Evolutionary conservation across 2,329 filamentous ascomycete species (phyloP), one percentile per base, ranked within the genome.

Genomic region (Monosporascus sp.): DNA sequence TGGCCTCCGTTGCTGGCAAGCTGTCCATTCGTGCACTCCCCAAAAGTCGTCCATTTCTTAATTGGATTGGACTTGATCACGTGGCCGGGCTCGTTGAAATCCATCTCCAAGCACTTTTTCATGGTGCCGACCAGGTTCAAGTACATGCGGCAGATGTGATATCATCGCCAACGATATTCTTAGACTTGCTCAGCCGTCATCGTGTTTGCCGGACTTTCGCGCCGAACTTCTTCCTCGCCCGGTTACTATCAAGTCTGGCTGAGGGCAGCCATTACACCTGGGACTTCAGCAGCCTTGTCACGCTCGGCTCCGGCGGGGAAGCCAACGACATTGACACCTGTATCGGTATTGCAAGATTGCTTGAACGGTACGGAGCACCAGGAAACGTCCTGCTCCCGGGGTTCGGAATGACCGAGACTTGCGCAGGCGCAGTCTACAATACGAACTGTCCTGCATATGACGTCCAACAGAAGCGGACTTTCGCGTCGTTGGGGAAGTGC

Each of bases 401-500:
- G 0, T 79, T 74, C 41, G 74, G 77, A 8, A 76, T 79, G 75
- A 80, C 77, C 0, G 78, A 81, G 64, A 81, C 77, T 0, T 81
- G 77, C 56, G 77, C 76, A 0, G 77, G 77, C 0, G 57, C 66
- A 3, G 77, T 79, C 20, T 79, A 68, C 65, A 74, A 72, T 31
- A 36, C 57, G 0, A 50, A 67, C 1, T 77, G 71, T 49, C 77
- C 78, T 0, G 38, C 49, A 0, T 72, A 71, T 50, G 77, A 79
- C 50, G 20, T 70, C 0, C 48, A 55, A 0, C 51, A 60, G 1
- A 54, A 55, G 1, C 49, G 49, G 2, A 60, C 64, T 17, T 69
- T 76, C 27, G 65, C 73, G 2, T 71, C 67, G 6, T 55, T 77
- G 4, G 76, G 77, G 0, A 57, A 51, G 1, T 70, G 68, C 49